Base-by-base conservation (phyloP, 768 basidiomycete genomes). In the Myochromella boudieri region DNA sequence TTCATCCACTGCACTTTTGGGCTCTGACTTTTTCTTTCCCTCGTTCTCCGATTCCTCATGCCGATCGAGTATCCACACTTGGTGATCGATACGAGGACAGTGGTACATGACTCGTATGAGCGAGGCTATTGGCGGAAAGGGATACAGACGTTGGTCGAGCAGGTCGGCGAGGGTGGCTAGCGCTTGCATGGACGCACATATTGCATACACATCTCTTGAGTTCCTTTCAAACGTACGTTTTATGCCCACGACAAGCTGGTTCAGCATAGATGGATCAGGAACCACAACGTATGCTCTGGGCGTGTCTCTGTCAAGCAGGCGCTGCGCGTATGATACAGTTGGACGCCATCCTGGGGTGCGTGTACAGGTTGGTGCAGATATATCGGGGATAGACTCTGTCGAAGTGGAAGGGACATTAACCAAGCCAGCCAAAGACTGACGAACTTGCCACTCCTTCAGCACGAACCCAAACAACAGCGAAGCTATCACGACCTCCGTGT, bases 401-500 rank as follows among this genome's bases (percentile, higher is more conserved):
- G 29, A 31, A 37, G n/a, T 8, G n/a, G 42, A n/a, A 17, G 41
- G 32, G 9, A 46, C 46, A 17, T 60, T 60, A 44, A 60, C 63
- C 20, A 67, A 67, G 21, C 60, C 61, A 44, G 60, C 63, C 20
- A 67, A 67, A 9, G 64, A 37, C 3, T 33, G 44, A 21, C 44
- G 40, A 25, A 44, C 40, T 15, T 46, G 78, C 70, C 76, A 85
- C 24, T 88, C 84, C 52, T 84, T 79, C 33, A 87, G 64, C 15
- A 87, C 58, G 32, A 80, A 64, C 1, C 76, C 84, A 46, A 91
- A 87, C 4, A 90, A 66, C 21, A 91, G 65, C 1, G 85, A 83
- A 0, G 80, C 88, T n/a, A 87, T 71, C 31, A 91, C 74, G 39
- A 92, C 81, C 59, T 92, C 90, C 20, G 87, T 87, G 40, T 91